Evolutionary conservation across 2,329 filamentous ascomycete genomes (phyloP).

Genomic region (Seiridium unicorne): DNA sequence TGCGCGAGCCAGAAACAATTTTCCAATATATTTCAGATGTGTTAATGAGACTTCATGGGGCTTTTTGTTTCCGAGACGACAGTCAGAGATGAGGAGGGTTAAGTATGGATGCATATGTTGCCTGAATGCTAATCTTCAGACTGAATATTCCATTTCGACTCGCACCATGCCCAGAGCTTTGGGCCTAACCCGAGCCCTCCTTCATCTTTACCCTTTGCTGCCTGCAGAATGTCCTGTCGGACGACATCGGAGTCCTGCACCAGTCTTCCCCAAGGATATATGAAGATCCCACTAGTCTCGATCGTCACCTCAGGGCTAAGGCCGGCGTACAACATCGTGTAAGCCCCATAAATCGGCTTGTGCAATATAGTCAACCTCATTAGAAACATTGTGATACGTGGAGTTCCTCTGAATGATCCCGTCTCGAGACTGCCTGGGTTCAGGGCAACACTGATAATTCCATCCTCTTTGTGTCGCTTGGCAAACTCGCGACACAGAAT

Average conservation of each 20-base stretch:
- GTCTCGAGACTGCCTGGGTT: neutral
- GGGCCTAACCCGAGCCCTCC: neutral
- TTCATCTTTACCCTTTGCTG: neutral
- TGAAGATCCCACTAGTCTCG: neutral
- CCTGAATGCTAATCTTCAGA: neutral
- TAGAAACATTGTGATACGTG: neutral
- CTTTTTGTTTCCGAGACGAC: too few relatives aligned
- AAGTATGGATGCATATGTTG: too few relatives aligned
- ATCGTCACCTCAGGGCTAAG: neutral
- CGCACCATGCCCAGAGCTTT: neutral
- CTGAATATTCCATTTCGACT: neutral
- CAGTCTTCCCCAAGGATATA: neutral
- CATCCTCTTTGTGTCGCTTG: conserved; percentile 12
- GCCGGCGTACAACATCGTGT: neutral
- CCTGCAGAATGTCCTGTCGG: neutral
- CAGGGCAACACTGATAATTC: neutral
- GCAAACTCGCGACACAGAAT: conserved; percentile 30
- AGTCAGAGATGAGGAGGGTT: too few relatives aligned
- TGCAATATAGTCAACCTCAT: neutral
- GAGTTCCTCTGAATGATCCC: neutral
- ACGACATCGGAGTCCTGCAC: neutral
- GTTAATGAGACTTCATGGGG: too few relatives aligned
- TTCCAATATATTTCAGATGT: too few relatives aligned
- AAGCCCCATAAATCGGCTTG: neutral
- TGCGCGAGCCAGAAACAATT: too few relatives aligned